Evolutionary conservation across 768 basidiomycete species (phyloP).

Genomic region (Leccinum olivaceopallidum): DNA sequence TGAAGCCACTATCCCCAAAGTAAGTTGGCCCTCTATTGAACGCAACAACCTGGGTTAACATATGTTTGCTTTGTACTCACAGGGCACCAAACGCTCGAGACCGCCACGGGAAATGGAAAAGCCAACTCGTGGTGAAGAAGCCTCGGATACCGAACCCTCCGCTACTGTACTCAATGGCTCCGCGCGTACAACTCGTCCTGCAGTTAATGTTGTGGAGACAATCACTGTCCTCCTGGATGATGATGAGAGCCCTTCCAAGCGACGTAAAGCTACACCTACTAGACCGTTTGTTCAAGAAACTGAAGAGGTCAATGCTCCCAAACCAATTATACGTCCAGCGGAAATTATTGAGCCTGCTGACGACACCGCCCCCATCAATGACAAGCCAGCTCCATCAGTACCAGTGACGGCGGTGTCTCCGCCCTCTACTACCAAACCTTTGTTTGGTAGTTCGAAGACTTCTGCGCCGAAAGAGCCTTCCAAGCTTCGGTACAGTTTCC

Average conservation of each 20-base stretch:
- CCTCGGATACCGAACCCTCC: conserved; percentile 11
- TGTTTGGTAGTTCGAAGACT: conserved; percentile 40
- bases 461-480: conserved; percentile 75
- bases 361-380: conserved; percentile 17
- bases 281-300: conserved; percentile 29
- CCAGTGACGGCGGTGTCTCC: conserved; percentile 18
- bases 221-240: conserved; percentile 40
- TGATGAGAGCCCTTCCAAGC: conserved; percentile 46
- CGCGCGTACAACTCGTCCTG: conserved; percentile 3
- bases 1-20: conserved; percentile 77
- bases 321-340: conserved; percentile 30
- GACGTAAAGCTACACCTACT: conserved; percentile 41
- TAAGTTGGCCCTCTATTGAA: conserved; percentile 29
- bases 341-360: conserved; percentile 44
- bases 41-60: conserved; percentile 7
- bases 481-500: conserved; percentile 73
- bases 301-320: conserved; percentile 31
- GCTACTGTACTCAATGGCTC: conserved; percentile 19
- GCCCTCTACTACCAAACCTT: conserved; percentile 22
- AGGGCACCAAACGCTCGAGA: conserved; percentile 80
- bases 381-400: conserved; percentile 10
- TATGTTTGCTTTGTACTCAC: conserved; percentile 9
- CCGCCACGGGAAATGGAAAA: conserved; percentile 62
- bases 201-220: conserved; percentile 31
- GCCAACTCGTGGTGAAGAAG: conserved; percentile 12